A percentile compares a stretch with the other conserved stretches of the same genome.
These are phyloP conservation scores for Blastobotrys robertii DNA, from an alignment of 805 yeast genomes.

Conservation along the genomic window DNA sequence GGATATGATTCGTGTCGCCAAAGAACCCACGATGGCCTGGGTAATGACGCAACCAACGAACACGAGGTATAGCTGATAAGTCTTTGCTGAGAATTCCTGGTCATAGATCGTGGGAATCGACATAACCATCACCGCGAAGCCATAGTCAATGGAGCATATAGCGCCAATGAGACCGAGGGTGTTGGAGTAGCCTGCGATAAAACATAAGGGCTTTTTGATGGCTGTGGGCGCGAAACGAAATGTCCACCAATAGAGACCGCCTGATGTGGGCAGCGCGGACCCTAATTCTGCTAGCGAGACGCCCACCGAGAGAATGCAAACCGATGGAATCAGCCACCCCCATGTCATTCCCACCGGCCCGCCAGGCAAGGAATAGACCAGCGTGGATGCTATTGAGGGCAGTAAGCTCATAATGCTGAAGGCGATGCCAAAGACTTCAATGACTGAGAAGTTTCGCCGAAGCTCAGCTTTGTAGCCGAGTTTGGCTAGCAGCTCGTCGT, in stretches of 20 bases:
- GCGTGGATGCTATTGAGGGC: slow-evolving; percentile 47
- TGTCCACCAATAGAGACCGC: slow-evolving; percentile 66
- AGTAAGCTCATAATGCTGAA: slow-evolving; percentile 65
- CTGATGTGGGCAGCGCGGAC: slow-evolving; percentile 63
- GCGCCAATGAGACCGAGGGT: slow-evolving; percentile 59
- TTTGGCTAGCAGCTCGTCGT: slow-evolving; percentile 30
- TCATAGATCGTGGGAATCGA: slow-evolving; percentile 33
- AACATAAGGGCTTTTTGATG: slow-evolving; percentile 44
- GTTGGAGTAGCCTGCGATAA: slow-evolving; percentile 57
- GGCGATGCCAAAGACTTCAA: slow-evolving; percentile 64
- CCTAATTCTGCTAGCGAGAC: slow-evolving; percentile 58
- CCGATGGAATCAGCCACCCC: slow-evolving; percentile 63
- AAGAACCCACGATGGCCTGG: slow-evolving; percentile 44
- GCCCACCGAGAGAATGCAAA: slow-evolving; percentile 50
- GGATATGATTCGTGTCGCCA: slow-evolving; percentile 49
- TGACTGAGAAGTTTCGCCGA: slow-evolving; percentile 47
- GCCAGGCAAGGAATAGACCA: slow-evolving; percentile 44
- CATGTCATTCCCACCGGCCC: slow-evolving; percentile 61
- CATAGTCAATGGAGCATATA: slow-evolving; percentile 60
- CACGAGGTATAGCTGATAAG: slow-evolving; percentile 51
- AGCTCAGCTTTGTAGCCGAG: slow-evolving; percentile 67
- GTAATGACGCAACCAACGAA: slow-evolving; percentile 50
- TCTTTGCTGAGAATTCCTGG: slow-evolving; percentile 45
- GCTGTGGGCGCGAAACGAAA: slow-evolving; percentile 53
- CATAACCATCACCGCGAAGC: slow-evolving; percentile 54